Base-by-base conservation (phyloP, 495 filamentous ascomycete species). In the Aspergillus mulundensis region DNA sequence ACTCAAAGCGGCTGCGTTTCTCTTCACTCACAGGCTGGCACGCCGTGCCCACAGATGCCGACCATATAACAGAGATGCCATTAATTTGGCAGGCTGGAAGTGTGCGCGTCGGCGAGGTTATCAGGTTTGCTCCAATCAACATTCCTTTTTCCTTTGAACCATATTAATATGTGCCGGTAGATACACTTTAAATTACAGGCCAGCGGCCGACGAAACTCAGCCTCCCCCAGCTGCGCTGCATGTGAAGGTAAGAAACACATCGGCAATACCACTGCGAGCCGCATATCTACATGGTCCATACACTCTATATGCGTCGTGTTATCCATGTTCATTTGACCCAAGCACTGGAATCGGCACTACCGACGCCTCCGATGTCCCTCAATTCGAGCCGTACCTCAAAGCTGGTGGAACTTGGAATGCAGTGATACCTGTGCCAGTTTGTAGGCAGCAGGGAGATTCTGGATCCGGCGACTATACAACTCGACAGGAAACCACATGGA, bases 241-340 rank as follows among this genome's bases (percentile, higher is more conserved):
- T 68, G 83, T 98, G 39, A 88, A 87, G 57, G 84, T 98, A 66
- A 91, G 87, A 63, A 98, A 98, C 63, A 89, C 87, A n/a, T 92
- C 89, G 19, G 85, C 91, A 14, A 88, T 93, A 54, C 86, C 94
- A 4, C 77, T 97, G 12, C 89, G 94, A 61, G 94, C 94, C 45
- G 94, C 94, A 36, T 98, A 96, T 66, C 83, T 98, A 39, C 94
- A 95, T 70, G 94, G 94, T 0, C 94, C 94, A 2, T 98, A 98
- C 69, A 95, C 85, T 1, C 79, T 97, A 8, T 89, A 91, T 59
- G 83, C 91, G 8, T 85, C 93, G 39, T 87, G 91, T 16, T 93
- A 91, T 62, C 90, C 91, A 4, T 76, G 85, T 0, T 80, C 77
- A 36, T 97, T 91, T 70, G 81, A 89, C 62, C 90, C 91, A 4